phyloP scores from a whole-genome alignment of 768 basidiomycete species.

The Tylopilus sp. region DNA sequence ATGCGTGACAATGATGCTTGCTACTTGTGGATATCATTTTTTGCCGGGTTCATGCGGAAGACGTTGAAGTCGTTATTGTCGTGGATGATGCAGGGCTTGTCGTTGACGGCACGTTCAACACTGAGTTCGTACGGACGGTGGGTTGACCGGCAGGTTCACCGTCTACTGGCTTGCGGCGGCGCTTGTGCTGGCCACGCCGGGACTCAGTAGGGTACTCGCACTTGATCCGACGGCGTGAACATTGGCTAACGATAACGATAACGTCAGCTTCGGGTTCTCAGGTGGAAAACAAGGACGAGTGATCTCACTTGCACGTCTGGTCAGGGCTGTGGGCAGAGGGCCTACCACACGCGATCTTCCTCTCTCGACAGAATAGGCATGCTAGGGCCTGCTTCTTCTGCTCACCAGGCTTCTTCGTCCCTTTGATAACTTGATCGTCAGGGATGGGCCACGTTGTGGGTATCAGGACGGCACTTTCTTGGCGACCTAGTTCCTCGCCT shows the following conservation, averaged over 20 bases:
- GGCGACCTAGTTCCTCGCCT: conserved; percentile 28
- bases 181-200: conserved; percentile 45
- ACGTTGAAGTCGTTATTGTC: conserved; percentile 17
- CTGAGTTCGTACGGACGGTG: conserved; percentile 20
- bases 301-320: conserved; percentile 46
- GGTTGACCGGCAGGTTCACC: conserved; percentile 22
- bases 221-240: conserved; percentile 42
- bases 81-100: conserved; percentile 16
- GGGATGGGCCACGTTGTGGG: conserved; percentile 33
- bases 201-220: conserved; percentile 51
- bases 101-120: conserved; percentile 15
- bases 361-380: conserved; percentile 47
- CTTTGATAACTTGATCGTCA: conserved; percentile 32
- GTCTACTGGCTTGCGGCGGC: conserved; percentile 30
- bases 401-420: conserved; percentile 32
- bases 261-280: conserved; percentile 15
- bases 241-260: conserved; percentile 37
- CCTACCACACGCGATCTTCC: conserved; percentile 49
- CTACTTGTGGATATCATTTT: conserved; percentile 5
- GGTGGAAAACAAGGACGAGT: background rate
- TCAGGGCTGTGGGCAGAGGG: conserved; percentile 36
- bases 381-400: conserved; percentile 46
- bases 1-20: conserved; percentile 9
- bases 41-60: conserved; percentile 18
- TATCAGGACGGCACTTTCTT: conserved; percentile 22